phyloP scores from a whole-genome alignment of 176 grass and related monocot species.

The Alopecurus myosuroides region DNA sequence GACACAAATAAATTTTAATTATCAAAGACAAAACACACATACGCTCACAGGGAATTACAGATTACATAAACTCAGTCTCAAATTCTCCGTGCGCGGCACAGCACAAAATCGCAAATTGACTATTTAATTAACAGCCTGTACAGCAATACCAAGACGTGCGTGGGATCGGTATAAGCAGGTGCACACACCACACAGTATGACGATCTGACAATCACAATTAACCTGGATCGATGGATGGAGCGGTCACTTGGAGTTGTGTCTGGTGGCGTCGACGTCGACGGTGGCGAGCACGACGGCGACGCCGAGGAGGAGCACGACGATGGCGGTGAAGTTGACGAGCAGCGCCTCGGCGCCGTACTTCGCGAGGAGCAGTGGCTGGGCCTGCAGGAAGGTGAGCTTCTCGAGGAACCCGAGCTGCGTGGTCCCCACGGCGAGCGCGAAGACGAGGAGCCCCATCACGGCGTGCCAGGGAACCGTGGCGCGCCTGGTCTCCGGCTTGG shows the following conservation, averaged over 20 bases:
- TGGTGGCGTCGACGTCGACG: slow-evolving; percentile 23
- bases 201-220: neutral
- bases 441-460: slow-evolving; percentile 48
- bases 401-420: slow-evolving; percentile 71
- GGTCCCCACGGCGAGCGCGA: slow-evolving; percentile 49
- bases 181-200: neutral
- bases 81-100: neutral
- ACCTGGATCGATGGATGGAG: neutral
- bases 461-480: slow-evolving; percentile 61
- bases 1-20: too few species aligned
- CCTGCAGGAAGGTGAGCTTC: slow-evolving; percentile 85
- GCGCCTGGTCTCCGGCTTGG: neutral
- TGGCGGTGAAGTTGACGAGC: slow-evolving; percentile 68
- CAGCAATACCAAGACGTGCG: neutral
- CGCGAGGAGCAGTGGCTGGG: neutral
- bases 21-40: too few species aligned
- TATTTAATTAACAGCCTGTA: neutral
- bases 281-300: slow-evolving; percentile 56
- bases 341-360: slow-evolving; percentile 58
- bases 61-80: neutral
- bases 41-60: too few species aligned
- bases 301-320: slow-evolving; percentile 64
- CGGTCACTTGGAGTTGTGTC: slow-evolving; percentile 13
- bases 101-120: neutral
- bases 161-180: neutral